These are phyloP conservation scores for Bryoglossum gracile DNA, from an alignment of 495 filamentous ascomycete species.

Conservation along the genomic window DNA sequence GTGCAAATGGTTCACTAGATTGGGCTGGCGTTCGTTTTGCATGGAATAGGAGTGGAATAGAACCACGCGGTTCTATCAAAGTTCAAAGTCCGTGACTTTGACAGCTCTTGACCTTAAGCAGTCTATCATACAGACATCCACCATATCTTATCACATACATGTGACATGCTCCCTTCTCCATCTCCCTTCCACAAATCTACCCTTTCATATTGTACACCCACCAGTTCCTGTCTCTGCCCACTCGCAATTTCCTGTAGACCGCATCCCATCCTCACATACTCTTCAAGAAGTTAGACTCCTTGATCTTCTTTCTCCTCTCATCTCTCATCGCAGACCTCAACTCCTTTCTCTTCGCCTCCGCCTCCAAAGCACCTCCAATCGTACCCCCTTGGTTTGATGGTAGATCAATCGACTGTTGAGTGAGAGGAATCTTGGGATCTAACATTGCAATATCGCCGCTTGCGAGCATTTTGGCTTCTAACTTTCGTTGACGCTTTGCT, in stretches of 20 bases:
- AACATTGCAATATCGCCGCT: slow-evolving; percentile 57
- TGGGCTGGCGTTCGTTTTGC: too few species aligned
- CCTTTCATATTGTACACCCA: not conserved
- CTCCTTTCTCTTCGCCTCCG: slow-evolving; percentile 51
- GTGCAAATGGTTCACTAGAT: too few species aligned
- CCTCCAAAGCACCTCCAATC: slow-evolving; percentile 46
- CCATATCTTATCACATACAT: too few species aligned
- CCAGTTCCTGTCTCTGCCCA: not conserved
- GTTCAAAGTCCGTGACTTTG: not conserved
- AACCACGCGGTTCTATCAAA: too few species aligned
- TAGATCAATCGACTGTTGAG: slow-evolving; percentile 79
- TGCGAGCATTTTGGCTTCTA: slow-evolving; percentile 56
- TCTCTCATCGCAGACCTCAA: slow-evolving; percentile 63
- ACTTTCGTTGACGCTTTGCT: slow-evolving; percentile 54
- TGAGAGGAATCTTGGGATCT: slow-evolving; percentile 67
- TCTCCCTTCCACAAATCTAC: not conserved
- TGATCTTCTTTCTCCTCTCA: slow-evolving; percentile 71
- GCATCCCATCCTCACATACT: slow-evolving; percentile 5
- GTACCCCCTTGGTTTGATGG: slow-evolving; percentile 55
- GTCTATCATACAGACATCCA: slow-evolving; percentile 9
- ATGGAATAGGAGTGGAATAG: too few species aligned
- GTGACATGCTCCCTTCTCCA: not conserved
- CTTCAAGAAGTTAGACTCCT: slow-evolving; percentile 83
- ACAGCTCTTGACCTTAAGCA: not conserved
- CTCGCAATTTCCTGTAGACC: not conserved